Percentiles rank a stretch among this genome's conserved stretches.
phyloP scores from a whole-genome alignment of 2,329 filamentous ascomycete species.

The Rhytidhysteron rufulum region DNA sequence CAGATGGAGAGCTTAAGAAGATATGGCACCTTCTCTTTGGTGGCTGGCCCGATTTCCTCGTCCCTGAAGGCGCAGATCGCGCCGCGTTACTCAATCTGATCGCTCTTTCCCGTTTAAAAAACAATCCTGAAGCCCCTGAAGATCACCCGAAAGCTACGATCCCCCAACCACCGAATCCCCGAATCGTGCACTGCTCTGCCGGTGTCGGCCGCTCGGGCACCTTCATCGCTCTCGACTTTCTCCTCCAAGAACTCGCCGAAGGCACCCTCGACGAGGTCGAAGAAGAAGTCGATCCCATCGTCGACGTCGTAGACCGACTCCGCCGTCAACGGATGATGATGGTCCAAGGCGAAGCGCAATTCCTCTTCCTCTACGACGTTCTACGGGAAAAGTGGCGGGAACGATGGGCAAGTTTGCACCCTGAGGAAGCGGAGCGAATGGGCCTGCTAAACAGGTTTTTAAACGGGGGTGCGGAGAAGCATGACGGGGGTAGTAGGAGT shows the following conservation, averaged over 20 bases:
- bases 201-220: constrained; percentile 93
- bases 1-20: constrained; percentile 51
- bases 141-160: constrained; percentile 23
- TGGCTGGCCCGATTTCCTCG: constrained; percentile 86
- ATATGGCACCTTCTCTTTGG: constrained; percentile 85
- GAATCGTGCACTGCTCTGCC: constrained; percentile 71
- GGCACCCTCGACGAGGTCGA: constrained; percentile 58
- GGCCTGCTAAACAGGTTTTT: constrained; percentile 13
- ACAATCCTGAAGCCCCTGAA: constrained; percentile 37
- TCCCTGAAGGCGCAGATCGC: constrained; percentile 67
- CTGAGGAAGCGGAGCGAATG: constrained; percentile 22
- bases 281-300: constrained; percentile 64
- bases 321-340: constrained; percentile 89
- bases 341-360: constrained; percentile 88
- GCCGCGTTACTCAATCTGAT: constrained; percentile 67
- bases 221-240: constrained; percentile 92
- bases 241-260: constrained; percentile 74
- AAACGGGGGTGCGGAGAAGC: constrained; percentile 13
- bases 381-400: constrained; percentile 71
- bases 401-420: constrained; percentile 28
- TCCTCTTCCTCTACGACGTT: constrained; percentile 83
- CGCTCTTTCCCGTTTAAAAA: constrained; percentile 59
- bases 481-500: constrained; percentile 23
- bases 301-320: constrained; percentile 72
- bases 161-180: too few relatives aligned